Conservation (phyloP, 306 rosid species). For the Trifolium subterraneum region DNA sequence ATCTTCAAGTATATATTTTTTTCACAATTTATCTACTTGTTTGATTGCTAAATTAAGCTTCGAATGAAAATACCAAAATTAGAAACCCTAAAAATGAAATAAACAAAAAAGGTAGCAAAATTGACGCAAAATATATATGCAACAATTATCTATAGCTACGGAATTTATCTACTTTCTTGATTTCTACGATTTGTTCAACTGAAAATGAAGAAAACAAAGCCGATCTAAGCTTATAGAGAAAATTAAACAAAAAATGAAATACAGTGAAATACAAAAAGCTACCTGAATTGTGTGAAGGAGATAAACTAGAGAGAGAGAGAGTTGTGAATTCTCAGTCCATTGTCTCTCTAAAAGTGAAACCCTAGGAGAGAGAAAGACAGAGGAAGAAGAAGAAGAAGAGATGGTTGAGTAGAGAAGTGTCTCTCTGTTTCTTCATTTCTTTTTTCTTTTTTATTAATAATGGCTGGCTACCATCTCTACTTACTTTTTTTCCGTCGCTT, state of each 20-base stretch:
- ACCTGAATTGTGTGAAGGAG: constrained; percentile 35
- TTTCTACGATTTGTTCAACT: neutral
- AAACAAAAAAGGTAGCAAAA: neutral
- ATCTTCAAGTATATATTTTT: constrained; percentile 7
- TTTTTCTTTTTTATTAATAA: neutral
- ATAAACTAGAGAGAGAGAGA: neutral
- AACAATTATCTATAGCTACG: neutral
- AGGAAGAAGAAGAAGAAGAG: neutral
- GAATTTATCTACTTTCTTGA: too few relatives aligned
- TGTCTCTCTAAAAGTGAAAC: constrained; percentile 29
- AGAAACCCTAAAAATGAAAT: neutral
- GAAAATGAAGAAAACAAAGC: constrained; percentile 19
- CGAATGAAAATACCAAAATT: neutral
- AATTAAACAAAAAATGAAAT: neutral
- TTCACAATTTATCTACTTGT: neutral
- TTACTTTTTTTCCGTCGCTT: neutral
- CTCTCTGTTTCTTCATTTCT: constrained; percentile 3
- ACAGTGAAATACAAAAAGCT: neutral
- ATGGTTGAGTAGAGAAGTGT: neutral
- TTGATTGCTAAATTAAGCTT: neutral
- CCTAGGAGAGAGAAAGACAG: constrained; percentile 23
- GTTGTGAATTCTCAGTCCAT: constrained; percentile 36
- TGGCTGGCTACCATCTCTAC: neutral
- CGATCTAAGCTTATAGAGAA: constrained; percentile 39
- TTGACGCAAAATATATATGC: neutral